A percentile compares a stretch with the other conserved stretches of the same genome.
Evolutionary conservation across 2,329 filamentous ascomycete species (phyloP).

Genomic region (Periconia sp.): DNA sequence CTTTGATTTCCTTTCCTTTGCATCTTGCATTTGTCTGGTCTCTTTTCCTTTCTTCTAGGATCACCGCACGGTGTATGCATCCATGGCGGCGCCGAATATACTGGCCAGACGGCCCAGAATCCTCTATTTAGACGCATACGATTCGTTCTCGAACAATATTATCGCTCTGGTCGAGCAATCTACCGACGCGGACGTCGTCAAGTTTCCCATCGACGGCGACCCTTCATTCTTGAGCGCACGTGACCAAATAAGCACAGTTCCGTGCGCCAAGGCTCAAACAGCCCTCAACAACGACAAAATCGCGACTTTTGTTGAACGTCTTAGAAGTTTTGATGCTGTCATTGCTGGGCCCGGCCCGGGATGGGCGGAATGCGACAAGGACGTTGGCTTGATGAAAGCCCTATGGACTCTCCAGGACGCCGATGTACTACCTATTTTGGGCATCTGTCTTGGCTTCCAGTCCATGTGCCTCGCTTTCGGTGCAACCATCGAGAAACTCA

Average conservation of each 20-base stretch:
- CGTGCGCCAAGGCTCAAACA: constrained; percentile 1
- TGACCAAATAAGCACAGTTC: constrained; percentile 30
- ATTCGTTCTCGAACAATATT: constrained; percentile 97
- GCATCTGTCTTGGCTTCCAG: constrained; percentile 90
- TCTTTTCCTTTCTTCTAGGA: neutral
- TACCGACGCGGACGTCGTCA: constrained; percentile 70
- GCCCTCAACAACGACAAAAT: constrained; percentile 5
- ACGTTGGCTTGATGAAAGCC: constrained; percentile 80
- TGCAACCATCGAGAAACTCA: constrained; percentile 68
- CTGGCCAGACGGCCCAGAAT: constrained; percentile 58
- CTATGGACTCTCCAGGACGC: constrained; percentile 72
- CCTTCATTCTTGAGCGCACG: constrained; percentile 8
- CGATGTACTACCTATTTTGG: constrained; percentile 75
- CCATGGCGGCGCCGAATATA: neutral
- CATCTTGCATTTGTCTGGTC: neutral
- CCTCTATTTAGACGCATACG: constrained; percentile 92
- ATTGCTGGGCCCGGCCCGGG: constrained; percentile 92
- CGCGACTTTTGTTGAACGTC: constrained; percentile 52
- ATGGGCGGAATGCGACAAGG: constrained; percentile 71
- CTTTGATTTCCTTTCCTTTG: neutral
- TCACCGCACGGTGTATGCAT: neutral
- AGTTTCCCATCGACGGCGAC: constrained; percentile 71
- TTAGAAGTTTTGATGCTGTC: constrained; percentile 75
- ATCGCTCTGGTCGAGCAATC: constrained; percentile 77
- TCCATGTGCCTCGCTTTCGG: constrained; percentile 75